Base-by-base conservation (phyloP, 257 asterid species). In the Nemophila menziesii region DNA sequence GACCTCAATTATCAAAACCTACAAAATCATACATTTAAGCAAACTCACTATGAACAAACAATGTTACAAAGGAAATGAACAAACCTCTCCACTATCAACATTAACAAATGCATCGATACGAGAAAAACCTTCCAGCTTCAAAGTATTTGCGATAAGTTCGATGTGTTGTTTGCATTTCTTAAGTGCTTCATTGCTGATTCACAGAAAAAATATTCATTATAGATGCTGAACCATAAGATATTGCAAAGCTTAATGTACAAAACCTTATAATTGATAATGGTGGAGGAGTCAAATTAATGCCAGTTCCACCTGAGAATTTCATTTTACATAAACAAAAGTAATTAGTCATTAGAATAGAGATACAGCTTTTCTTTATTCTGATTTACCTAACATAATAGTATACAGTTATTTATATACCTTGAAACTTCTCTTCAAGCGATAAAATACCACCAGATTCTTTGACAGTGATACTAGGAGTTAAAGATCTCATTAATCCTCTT, bases 401-500 rank as follows among this genome's bases (percentile, higher is more conserved):
- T 29, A 26, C 33, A 10, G 33, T 26, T 26, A n/a, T n/a, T n/a
- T n/a, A n/a, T 26, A 5, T 68, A 84, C 93, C 93, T 75, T 84
- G 95, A 45, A 84, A 84, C 62, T 84, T 84, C 71, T 84, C 93
- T 72, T 84, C 95, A 10, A 84, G 92, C 16, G 95, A 84, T 61
- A 84, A 71, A 59, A 84, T 80, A 58, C 72, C 95, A 39, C 95
- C 95, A 43, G 64, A 46, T 73, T 84, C 95, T 67, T 84, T 84
- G 45, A 84, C 93, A 39, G 95, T 84, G 54, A 77, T 54, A 73
- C 95, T 84, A 27, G 95, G 95, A 62, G 95, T 68, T 69, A 84
- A 56, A 16, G 95, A 84, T 56, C 40, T 70, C 95, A 84, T 78
- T 17, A 80, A 53, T 49, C 93, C 92, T 9, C 68, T 59, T 55